phyloP scores from a whole-genome alignment of 345 rosid genomes.

The Atalantia buxifolia region DNA sequence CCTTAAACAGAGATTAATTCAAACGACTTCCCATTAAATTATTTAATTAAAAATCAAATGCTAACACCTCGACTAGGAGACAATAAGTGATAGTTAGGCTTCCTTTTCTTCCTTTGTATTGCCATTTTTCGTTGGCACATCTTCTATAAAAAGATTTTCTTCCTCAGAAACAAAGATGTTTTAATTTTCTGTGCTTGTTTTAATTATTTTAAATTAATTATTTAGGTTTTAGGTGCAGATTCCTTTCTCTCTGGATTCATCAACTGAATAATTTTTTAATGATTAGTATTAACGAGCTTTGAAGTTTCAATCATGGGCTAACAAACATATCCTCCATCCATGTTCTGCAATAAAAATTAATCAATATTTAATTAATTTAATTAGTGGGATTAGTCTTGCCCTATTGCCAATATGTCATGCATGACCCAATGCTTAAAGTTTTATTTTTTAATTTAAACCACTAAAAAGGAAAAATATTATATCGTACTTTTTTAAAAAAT shows the following conservation, averaged over 20 bases:
- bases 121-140: not conserved
- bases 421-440: conserved; percentile 1
- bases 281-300: not conserved
- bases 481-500: not conserved
- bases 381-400: not conserved
- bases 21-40: no score
- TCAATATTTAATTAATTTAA: not conserved
- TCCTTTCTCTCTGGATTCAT: not conserved
- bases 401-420: conserved; percentile 12
- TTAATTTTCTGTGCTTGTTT: not conserved
- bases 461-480: not conserved
- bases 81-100: not conserved
- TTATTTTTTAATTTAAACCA: not conserved
- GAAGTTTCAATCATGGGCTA: conserved; percentile 12
- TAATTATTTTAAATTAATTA: not conserved
- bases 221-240: not conserved
- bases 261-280: not conserved
- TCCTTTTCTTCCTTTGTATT: not conserved
- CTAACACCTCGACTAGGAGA: not conserved
- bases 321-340: conserved; percentile 14
- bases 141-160: not conserved
- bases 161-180: not conserved
- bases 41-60: no score
- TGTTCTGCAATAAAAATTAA: not conserved
- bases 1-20: no score